These are phyloP conservation scores for Sanguinoderma infundibulare DNA, from an alignment of 1,284 basidiomycete genomes.

Conservation along the genomic window DNA sequence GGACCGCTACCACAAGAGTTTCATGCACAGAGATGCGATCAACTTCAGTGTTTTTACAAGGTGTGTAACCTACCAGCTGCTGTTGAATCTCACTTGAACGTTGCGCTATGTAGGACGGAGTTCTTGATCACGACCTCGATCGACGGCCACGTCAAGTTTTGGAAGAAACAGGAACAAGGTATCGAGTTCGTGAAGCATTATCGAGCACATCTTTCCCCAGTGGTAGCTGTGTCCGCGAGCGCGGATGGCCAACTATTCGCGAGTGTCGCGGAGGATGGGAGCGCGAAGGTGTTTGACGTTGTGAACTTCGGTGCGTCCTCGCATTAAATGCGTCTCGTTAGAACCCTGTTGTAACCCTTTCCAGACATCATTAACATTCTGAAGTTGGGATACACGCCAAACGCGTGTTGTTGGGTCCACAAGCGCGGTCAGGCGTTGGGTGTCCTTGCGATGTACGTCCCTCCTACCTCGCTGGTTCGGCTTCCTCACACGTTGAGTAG, in stretches of 20 bases:
- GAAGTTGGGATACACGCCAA: slow-evolving; percentile 84
- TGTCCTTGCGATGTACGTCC: slow-evolving; percentile 82
- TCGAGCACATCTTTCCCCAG: slow-evolving; percentile 86
- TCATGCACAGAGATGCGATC: slow-evolving; percentile 96
- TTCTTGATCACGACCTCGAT: slow-evolving; percentile 95
- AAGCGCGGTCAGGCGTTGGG: slow-evolving; percentile 85
- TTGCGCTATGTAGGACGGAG: slow-evolving; percentile 65
- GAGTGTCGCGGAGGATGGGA: slow-evolving; percentile 84
- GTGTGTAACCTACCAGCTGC: slow-evolving; percentile 45
- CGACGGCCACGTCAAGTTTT: slow-evolving; percentile 96
- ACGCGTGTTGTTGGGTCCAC: slow-evolving; percentile 94
- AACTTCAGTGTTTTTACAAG: slow-evolving; percentile 88
- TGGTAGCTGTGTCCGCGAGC: slow-evolving; percentile 85
- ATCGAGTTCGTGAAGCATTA: slow-evolving; percentile 96
- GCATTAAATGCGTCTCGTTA: not conserved
- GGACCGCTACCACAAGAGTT: slow-evolving; percentile 95
- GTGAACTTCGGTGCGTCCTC: slow-evolving; percentile 59
- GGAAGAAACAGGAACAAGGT: slow-evolving; percentile 96
- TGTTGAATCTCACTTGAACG: not conserved
- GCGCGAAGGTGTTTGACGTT: slow-evolving; percentile 95
- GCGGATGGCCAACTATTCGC: slow-evolving; percentile 94
- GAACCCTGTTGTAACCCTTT: not conserved
- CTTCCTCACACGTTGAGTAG: slow-evolving; percentile 46
- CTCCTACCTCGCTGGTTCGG: not conserved
- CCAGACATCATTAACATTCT: slow-evolving; percentile 99